These are phyloP conservation scores for Gentiana dahurica DNA, from an alignment of 257 asterid species.

Conservation along the genomic window DNA sequence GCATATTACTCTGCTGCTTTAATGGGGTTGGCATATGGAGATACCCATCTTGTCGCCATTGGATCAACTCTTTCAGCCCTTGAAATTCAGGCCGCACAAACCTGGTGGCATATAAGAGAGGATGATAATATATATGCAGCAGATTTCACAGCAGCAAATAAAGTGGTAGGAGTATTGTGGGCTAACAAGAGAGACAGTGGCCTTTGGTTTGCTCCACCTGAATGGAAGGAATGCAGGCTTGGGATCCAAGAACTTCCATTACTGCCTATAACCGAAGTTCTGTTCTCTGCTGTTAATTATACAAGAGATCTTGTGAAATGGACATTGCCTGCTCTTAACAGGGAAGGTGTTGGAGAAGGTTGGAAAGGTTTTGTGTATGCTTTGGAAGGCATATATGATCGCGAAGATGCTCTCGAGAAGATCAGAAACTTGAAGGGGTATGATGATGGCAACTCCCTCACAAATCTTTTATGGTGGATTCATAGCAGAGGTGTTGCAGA, in stretches of 20 bases:
- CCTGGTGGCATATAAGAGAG: slow-evolving; percentile 88
- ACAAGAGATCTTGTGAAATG: slow-evolving; percentile 60
- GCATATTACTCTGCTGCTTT: slow-evolving; percentile 92
- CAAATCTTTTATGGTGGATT: slow-evolving; percentile 93
- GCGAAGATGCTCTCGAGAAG: slow-evolving; percentile 35
- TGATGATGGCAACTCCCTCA: slow-evolving; percentile 77
- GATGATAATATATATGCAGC: slow-evolving; percentile 34
- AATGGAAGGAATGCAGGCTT: slow-evolving; percentile 67
- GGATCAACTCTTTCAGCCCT: slow-evolving; percentile 71
- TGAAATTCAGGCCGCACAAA: slow-evolving; percentile 72
- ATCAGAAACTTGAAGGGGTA: slow-evolving; percentile 42
- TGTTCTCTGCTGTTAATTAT: slow-evolving; percentile 54
- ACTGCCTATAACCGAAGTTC: slow-evolving; percentile 59
- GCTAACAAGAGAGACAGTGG: slow-evolving; percentile 73
- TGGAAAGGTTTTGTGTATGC: slow-evolving; percentile 90
- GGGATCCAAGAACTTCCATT: slow-evolving; percentile 83
- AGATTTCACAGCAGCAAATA: slow-evolving; percentile 52
- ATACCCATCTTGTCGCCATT: slow-evolving; percentile 57
- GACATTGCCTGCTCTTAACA: slow-evolving; percentile 59
- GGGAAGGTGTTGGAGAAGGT: slow-evolving; percentile 93
- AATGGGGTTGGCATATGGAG: slow-evolving; percentile 89
- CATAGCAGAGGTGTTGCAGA: slow-evolving; percentile 44
- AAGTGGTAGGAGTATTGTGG: slow-evolving; percentile 88
- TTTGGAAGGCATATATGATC: slow-evolving; percentile 65
- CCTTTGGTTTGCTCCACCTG: slow-evolving; percentile 88